Percentiles rank a stretch among this genome's conserved stretches.
phyloP scores from a whole-genome alignment of 208 protist species.

The Leishmania tropica region DNA sequence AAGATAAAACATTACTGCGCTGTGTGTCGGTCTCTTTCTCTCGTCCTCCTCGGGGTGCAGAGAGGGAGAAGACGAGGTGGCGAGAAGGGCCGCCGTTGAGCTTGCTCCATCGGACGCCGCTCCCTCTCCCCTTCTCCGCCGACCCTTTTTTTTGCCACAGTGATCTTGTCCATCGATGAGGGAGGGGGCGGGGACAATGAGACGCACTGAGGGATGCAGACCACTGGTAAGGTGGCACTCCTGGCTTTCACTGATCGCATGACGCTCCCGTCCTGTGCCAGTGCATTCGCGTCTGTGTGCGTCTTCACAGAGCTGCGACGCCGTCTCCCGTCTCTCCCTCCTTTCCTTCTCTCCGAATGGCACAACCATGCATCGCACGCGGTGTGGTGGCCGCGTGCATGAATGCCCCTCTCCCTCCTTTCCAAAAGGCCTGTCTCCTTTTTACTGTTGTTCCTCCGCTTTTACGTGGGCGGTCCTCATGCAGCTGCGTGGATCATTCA shows the following conservation, averaged over 20 bases:
- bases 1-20: neutral
- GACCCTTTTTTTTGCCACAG: neutral
- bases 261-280: neutral
- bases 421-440: neutral
- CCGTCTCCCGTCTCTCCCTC: neutral
- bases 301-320: neutral
- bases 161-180: neutral
- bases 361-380: neutral
- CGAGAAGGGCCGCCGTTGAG: neutral
- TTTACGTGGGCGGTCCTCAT: constrained; percentile 10
- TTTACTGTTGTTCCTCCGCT: constrained; percentile 15
- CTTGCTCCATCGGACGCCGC: neutral
- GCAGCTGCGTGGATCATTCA: neutral
- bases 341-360: constrained; percentile 4
- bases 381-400: neutral
- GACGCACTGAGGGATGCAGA: neutral
- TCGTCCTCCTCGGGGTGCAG: neutral
- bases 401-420: constrained; percentile 8
- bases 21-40: neutral
- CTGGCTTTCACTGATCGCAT: neutral
- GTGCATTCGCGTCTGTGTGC: neutral
- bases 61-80: neutral
- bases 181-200: neutral
- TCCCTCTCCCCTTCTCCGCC: neutral
- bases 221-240: neutral